Percentiles rank a stretch among this genome's conserved stretches.
phyloP scores from a whole-genome alignment of 495 filamentous ascomycete genomes.

The Bathelium albidoporum region DNA sequence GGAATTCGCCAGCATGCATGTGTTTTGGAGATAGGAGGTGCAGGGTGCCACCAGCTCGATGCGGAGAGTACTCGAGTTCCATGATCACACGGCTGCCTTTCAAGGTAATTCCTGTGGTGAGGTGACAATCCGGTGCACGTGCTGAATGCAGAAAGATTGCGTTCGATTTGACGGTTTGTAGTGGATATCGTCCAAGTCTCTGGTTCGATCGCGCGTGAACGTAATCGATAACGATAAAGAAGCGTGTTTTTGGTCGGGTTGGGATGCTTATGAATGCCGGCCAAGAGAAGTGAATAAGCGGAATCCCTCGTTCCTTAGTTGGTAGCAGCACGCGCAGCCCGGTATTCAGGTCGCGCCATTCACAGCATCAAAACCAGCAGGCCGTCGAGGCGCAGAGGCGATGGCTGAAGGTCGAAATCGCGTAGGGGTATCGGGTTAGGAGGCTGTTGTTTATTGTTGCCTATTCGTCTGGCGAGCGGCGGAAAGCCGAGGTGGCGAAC shows the following conservation, averaged over 20 bases:
- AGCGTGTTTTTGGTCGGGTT: neutral
- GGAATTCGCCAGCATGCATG: slow-evolving; percentile 64
- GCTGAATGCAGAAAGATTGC: neutral
- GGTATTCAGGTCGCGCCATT: neutral
- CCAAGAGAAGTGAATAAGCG: neutral
- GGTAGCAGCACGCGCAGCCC: neutral
- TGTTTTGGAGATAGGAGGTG: slow-evolving; percentile 77
- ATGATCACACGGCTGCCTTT: slow-evolving; percentile 15
- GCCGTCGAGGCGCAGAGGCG: neutral
- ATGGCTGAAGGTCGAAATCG: neutral
- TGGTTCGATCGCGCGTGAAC: neutral
- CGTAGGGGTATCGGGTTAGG: neutral
- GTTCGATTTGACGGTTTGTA: neutral
- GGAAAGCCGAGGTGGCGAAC: slow-evolving; percentile 1
- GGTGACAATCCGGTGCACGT: neutral
- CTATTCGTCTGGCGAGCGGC: neutral
- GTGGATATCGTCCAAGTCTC: neutral
- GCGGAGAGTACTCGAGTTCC: slow-evolving; percentile 32
- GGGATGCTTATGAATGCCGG: neutral
- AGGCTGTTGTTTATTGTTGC: slow-evolving; percentile 4
- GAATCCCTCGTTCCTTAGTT: neutral
- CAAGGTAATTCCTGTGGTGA: neutral
- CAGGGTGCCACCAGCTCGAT: slow-evolving; percentile 54
- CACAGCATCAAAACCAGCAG: neutral
- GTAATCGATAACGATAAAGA: neutral